Base-by-base conservation (phyloP, 805 yeast genomes). In the Isabelozyma rhagii region DNA sequence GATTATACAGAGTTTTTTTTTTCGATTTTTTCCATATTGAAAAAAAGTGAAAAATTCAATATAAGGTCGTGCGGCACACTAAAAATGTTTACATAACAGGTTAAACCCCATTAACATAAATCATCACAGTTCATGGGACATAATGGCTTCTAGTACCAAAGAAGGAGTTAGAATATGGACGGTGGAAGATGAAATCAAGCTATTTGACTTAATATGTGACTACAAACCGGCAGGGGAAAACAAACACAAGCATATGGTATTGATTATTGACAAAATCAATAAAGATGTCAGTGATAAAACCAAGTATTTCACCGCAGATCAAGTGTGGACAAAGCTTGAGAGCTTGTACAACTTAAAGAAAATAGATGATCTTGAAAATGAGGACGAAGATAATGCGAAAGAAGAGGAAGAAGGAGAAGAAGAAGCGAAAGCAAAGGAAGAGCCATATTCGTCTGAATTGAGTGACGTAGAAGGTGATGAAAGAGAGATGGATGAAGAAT, bases 161-260 rank as follows among this genome's bases (percentile, higher is more conserved):
- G n/a, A 8, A 10, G 36, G 36, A 9, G 36, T 47, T 49, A 52
- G 67, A 47, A 55, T 47, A 18, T 87, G 94, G 93, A 68, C 74
- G 13, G 60, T 75, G 3, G 83, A 80, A 42, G 86, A 84, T 50
- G 92, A 87, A 59, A 80, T 82, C 34, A 72, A 75, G 52, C 73
- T 87, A 25, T 79, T 85, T 56, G 70, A 80, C 48, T 79, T 87
- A 45, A 73, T 85, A 1, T 81, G 89, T 55, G 83, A 79, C 57
- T 76, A 73, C 67, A 84, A 83, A 61, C 94, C 94, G 0, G 84
- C 83, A 0, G 96, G 96, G 1, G 60, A 62, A 31, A 59, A 71
- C 47, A 77, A 73, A 47, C 74, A 77, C 49, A 67, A 69, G 56
- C 71, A 78, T 51, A 64, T 79, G 68, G 63, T 62, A 36, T 58